Evolutionary conservation across 1,284 basidiomycete species (phyloP), one percentile per base, ranked within the genome.

Genomic region (Rhodotorula sp.): DNA sequence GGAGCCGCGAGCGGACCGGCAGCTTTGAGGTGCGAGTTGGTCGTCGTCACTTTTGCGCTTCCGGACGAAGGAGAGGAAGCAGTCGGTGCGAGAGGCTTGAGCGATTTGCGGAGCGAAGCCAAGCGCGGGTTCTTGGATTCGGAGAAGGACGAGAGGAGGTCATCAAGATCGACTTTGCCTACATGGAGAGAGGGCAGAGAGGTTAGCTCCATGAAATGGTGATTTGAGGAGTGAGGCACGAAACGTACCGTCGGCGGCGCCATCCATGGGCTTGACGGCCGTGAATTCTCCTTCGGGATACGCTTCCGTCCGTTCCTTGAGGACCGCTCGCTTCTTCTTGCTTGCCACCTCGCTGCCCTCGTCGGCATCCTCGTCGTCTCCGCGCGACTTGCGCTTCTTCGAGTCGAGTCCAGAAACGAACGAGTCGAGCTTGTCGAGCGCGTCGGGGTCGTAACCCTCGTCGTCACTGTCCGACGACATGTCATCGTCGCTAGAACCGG

Each of bases 1-100:
- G 97, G 97, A 0, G 93, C 93, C 5, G 91, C 82, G 4, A 98
- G 84, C 0, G 90, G 86, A 68, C 88, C 87, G 34, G 82, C 79
- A 15, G 86, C 83, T 23, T 84, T 82, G 55, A 70, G 68, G 47
- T 71, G 76, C 52, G 72, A 71, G 60, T 67, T 81, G 76, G 73
- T 67, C 64, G 74, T 61, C 79, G 75, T 43, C 80, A 79, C 49
- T 79, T 75, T 74, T 23, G 67, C 56, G 49, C 66, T 19, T 19
- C 59, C 58, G 23, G 66, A 63, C 34, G 70, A 28, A 8, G 59
- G 48, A 26, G 66, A 60, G n/a, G 62, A 80, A 72, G 73, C 66
- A 61, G 72, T 43, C 79, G 76, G 26, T 69, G 75, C 67, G 75
- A 92, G 86, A 50, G 84, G 85, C 64, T 84, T 84, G 18, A 90